Conservation (phyloP, 768 basidiomycete species). For the Baorangia bicolor region DNA sequence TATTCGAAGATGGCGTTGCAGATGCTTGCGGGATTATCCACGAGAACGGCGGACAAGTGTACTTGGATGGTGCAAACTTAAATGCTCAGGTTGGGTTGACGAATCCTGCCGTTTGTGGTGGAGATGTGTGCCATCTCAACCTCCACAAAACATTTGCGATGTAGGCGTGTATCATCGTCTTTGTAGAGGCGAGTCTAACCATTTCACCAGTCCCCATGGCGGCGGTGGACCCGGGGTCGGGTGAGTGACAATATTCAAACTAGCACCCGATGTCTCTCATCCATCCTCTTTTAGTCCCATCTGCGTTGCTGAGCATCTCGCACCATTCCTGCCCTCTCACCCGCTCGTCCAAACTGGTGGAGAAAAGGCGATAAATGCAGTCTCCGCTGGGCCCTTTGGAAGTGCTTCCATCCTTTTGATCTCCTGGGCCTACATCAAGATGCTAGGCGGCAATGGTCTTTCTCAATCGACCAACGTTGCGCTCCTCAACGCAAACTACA, state of each 20-base stretch:
- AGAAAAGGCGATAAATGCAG: constrained; percentile 75
- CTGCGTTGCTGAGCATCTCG: constrained; percentile 89
- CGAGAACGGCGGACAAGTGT: constrained; percentile 94
- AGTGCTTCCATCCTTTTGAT: constrained; percentile 94
- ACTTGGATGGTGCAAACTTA: constrained; percentile 92
- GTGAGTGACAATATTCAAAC: constrained; percentile 37
- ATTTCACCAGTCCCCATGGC: constrained; percentile 75
- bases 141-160: constrained; percentile 98
- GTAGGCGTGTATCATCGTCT: constrained; percentile 40
- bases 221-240: constrained; percentile 97
- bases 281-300: constrained; percentile 59
- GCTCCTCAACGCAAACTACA: constrained; percentile 95
- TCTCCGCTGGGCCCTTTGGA: constrained; percentile 91
- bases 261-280: not conserved
- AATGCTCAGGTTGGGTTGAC: constrained; percentile 94
- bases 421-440: constrained; percentile 99
- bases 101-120: constrained; percentile 91
- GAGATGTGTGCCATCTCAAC: constrained; percentile 98
- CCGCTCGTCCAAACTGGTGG: constrained; percentile 68
- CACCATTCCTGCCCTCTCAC: constrained; percentile 92
- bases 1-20: constrained; percentile 90
- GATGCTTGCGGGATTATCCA: constrained; percentile 93
- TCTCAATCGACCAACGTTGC: constrained; percentile 83
- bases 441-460: constrained; percentile 95
- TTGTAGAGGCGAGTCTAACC: not conserved